Evolutionary conservation across 2,329 filamentous ascomycete species (phyloP), one percentile per base, ranked within the genome.

Genomic region (Neoarthrinium moseri): DNA sequence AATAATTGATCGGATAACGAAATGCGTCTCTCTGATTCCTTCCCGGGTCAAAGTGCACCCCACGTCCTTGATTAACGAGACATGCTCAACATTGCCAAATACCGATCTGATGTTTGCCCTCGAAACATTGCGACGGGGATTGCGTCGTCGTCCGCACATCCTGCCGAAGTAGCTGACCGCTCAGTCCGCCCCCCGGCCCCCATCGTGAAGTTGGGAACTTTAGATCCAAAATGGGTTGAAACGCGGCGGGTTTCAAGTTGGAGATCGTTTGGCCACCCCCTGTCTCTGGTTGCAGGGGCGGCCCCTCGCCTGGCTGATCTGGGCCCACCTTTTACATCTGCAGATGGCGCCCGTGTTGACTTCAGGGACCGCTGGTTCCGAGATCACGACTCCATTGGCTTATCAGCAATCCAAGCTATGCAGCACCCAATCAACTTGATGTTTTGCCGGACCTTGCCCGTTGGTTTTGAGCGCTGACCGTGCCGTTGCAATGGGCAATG

Each of bases 231-330:
- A 35, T 54, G 53, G n/a, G 54, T 53, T 56, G 59, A 63, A 63
- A 63, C 60, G 51, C 52, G 50, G 52, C 51, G 51, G 45, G 60
- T 63, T 63, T 63, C 60, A 63, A 46, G 52, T 62, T 59, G 57
- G 55, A 55, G 51, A 58, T 57, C 48, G 45, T 53, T 44, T 52
- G 49, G 45, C 47, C 33, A 47, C 48, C 52, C 56, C 55, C 47
- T 54, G 52, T 55, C 44, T 49, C 29, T 27, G 51, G 35, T 12
- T 23, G 35, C 35, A 20, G 10, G 15, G 35, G 7, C 13, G 15
- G 10, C 35, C 20, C 17, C 35, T 37, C 20, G 18, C 15, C 7
- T 18, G 7, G 20, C 6, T 20, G 35, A 6, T 23, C 35, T 37
- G 35, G n/a, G 35, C 27, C 39, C 39, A 33, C 39, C 26, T 43